These are phyloP conservation scores for Arthroderma sp. DNA, from an alignment of 2,329 filamentous ascomycete species.

Conservation along the genomic window DNA sequence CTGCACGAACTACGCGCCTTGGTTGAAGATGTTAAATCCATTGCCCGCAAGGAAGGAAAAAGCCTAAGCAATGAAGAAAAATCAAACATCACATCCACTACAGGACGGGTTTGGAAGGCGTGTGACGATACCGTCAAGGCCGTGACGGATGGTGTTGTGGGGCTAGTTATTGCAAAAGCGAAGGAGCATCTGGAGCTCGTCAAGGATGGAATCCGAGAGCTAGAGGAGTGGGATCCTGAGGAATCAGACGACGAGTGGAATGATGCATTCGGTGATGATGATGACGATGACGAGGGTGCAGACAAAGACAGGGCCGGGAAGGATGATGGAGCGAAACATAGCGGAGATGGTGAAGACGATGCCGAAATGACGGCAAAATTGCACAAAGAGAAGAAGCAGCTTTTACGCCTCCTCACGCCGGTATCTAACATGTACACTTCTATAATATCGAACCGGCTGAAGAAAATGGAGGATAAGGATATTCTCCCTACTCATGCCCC, in stretches of 20 bases:
- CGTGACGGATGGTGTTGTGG: slow-evolving; percentile 53
- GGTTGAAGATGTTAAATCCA: slow-evolving; percentile 42
- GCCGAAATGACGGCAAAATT: slow-evolving; percentile 20
- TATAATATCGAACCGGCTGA: slow-evolving; percentile 29
- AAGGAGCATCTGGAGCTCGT: slow-evolving; percentile 62
- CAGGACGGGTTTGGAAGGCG: slow-evolving; percentile 69
- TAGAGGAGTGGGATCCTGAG: slow-evolving; percentile 78
- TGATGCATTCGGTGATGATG: slow-evolving; percentile 20
- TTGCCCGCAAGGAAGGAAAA: slow-evolving; percentile 31
- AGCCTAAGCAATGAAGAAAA: slow-evolving; percentile 23
- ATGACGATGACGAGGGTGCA: slow-evolving; percentile 10
- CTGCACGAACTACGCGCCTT: slow-evolving; percentile 52
- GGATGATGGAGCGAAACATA: slow-evolving; percentile 9
- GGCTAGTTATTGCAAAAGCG: slow-evolving; percentile 56
- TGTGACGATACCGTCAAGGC: slow-evolving; percentile 62
- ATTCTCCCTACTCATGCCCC: slow-evolving; percentile 10
- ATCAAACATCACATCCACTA: slow-evolving; percentile 49
- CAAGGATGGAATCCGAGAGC: slow-evolving; percentile 69
- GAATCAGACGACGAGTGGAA: slow-evolving; percentile 44
- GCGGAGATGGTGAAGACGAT: slow-evolving; percentile 15
- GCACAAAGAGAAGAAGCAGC: slow-evolving; percentile 28
- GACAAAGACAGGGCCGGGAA: slow-evolving; percentile 10
- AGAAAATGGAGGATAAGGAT: slow-evolving; percentile 17
- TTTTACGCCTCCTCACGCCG: slow-evolving; percentile 30
- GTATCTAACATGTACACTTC: slow-evolving; percentile 32